Evolutionary conservation across 1,139 yeast species (phyloP).

Genomic region (Yamadazyma aaseri): DNA sequence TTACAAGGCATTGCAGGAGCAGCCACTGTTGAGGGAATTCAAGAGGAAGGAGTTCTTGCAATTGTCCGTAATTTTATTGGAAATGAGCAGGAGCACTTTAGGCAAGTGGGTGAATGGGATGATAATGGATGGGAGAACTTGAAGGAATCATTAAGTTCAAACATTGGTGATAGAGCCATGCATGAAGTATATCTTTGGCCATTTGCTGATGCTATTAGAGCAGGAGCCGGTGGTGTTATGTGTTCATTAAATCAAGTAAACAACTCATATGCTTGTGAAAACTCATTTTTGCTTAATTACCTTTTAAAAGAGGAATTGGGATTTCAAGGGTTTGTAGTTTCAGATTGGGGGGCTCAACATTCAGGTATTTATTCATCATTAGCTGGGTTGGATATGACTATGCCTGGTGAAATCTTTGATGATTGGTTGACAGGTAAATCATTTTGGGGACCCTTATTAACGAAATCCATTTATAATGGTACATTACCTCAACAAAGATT

Average conservation of each 20-base stretch:
- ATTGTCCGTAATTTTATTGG: constrained; percentile 56
- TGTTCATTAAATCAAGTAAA: constrained; percentile 62
- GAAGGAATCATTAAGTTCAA: constrained; percentile 42
- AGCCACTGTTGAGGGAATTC: constrained; percentile 55
- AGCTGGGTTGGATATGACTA: constrained; percentile 64
- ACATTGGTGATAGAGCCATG: constrained; percentile 61
- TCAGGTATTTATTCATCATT: constrained; percentile 56
- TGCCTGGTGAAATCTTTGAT: constrained; percentile 62
- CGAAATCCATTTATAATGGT: constrained; percentile 54
- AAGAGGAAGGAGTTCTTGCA: constrained; percentile 58
- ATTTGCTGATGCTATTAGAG: constrained; percentile 59
- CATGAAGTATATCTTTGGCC: constrained; percentile 69
- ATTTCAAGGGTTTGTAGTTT: constrained; percentile 64
- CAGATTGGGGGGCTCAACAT: constrained; percentile 68
- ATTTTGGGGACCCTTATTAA: constrained; percentile 57
- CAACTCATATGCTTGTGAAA: constrained; percentile 61
- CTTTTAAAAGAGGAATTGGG: constrained; percentile 62
- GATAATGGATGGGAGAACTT: constrained; percentile 43
- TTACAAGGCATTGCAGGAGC: constrained; percentile 58
- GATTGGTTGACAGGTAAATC: constrained; percentile 57
- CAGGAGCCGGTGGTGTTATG: constrained; percentile 64
- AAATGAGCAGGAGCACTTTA: constrained; percentile 63
- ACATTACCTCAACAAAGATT: constrained; percentile 56
- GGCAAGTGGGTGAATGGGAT: constrained; percentile 60
- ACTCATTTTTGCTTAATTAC: constrained; percentile 54